These are phyloP conservation scores for Saccharomycopsis selenospora DNA, from an alignment of 805 yeast species.

Conservation along the genomic window DNA sequence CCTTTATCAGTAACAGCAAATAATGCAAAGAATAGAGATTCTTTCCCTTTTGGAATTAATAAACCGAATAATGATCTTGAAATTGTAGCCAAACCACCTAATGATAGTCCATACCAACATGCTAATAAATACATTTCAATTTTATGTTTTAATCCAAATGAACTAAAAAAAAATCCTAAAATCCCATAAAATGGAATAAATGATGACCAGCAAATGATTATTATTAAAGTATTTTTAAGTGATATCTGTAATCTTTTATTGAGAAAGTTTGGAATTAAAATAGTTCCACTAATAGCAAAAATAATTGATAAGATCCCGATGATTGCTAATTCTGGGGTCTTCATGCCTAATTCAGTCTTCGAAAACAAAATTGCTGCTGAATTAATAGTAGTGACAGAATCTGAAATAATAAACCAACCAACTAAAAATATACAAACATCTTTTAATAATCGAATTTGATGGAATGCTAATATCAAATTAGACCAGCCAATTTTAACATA, in stretches of 20 bases:
- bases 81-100: conserved; percentile 67
- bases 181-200: conserved; percentile 68
- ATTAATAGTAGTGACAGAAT: conserved; percentile 69
- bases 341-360: conserved; percentile 60
- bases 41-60: conserved; percentile 68
- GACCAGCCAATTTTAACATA: conserved; percentile 56
- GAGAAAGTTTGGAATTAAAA: conserved; percentile 42
- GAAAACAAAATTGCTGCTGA: conserved; percentile 76
- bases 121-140: conserved; percentile 65
- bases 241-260: conserved; percentile 32
- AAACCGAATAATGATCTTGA: conserved; percentile 62
- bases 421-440: conserved; percentile 60
- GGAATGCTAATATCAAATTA: conserved; percentile 47
- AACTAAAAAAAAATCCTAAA: conserved; percentile 49
- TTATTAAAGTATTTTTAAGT: conserved; percentile 43
- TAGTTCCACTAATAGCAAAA: conserved; percentile 63
- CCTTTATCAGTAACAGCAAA: conserved; percentile 79
- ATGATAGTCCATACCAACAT: conserved; percentile 65
- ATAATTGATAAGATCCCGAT: conserved; percentile 61
- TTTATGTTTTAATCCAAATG: conserved; percentile 53
- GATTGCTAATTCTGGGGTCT: conserved; percentile 54
- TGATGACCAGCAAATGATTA: conserved; percentile 52
- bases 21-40: conserved; percentile 66
- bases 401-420: conserved; percentile 75
- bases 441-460: conserved; percentile 49